These are phyloP conservation scores for Dentipellis sp. DNA, from an alignment of 768 basidiomycete species.

Conservation along the genomic window DNA sequence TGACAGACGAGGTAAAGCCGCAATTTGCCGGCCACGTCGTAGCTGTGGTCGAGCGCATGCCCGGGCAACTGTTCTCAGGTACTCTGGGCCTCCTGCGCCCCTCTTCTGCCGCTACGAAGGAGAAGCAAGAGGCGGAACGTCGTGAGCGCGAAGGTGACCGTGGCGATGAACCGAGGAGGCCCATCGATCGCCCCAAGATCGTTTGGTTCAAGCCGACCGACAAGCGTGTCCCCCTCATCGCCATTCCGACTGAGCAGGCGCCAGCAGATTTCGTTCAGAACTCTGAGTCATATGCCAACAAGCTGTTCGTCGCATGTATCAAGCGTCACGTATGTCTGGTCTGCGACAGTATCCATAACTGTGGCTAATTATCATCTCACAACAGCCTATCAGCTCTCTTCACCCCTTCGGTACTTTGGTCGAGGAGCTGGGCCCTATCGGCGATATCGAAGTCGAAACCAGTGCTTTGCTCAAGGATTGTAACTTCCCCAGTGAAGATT, in stretches of 20 bases:
- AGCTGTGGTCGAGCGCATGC: slow-evolving; percentile 99
- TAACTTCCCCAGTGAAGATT: slow-evolving; percentile 98
- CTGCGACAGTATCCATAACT: not conserved
- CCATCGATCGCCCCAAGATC: slow-evolving; percentile 91
- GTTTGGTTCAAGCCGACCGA: slow-evolving; percentile 99
- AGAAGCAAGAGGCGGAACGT: slow-evolving; percentile 97
- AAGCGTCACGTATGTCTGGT: slow-evolving; percentile 71
- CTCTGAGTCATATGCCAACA: slow-evolving; percentile 83
- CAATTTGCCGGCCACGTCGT: slow-evolving; percentile 99
- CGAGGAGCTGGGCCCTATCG: slow-evolving; percentile 95
- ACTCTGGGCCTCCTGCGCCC: slow-evolving; percentile 92
- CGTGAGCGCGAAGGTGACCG: slow-evolving; percentile 94
- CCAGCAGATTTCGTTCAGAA: slow-evolving; percentile 94
- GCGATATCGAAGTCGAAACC: slow-evolving; percentile 97
- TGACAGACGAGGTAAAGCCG: slow-evolving; percentile 96
- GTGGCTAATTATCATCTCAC: slow-evolving; percentile 1
- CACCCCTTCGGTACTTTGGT: slow-evolving; percentile 98
- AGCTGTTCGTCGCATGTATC: slow-evolving; percentile 94
- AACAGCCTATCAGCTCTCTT: slow-evolving; percentile 84
- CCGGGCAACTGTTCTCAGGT: slow-evolving; percentile 96
- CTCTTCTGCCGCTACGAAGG: slow-evolving; percentile 94
- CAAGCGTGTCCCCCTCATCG: slow-evolving; percentile 97
- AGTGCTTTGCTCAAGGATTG: slow-evolving; percentile 96
- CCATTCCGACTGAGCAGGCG: slow-evolving; percentile 98
- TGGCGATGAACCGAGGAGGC: slow-evolving; percentile 73